phyloP scores from a whole-genome alignment of 805 yeast species.

The Grigorovia transvaalensis region DNA sequence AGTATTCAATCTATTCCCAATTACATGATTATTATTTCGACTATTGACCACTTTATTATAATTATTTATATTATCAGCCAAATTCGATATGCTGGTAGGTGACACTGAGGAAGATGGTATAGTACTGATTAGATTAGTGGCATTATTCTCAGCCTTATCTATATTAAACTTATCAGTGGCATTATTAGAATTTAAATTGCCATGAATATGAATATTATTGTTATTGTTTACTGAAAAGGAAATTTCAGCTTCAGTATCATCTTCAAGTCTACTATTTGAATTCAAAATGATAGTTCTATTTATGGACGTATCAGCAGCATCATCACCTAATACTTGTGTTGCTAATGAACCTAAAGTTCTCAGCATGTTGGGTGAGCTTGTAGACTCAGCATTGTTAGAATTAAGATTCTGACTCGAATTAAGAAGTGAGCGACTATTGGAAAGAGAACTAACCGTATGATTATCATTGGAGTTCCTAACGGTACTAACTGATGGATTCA shows the following conservation, averaged over 20 bases:
- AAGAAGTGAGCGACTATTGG: no score
- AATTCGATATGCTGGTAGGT: not conserved
- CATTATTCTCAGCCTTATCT: not conserved
- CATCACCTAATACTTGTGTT: slow-evolving; percentile 35
- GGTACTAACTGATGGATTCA: no score
- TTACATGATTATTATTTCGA: not conserved
- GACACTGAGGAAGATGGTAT: not conserved
- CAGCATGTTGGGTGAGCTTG: slow-evolving; percentile 22
- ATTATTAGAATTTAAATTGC: not conserved
- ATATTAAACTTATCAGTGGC: not conserved
- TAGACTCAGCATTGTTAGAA: not conserved
- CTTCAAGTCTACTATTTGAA: slow-evolving; percentile 5
- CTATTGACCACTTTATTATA: not conserved
- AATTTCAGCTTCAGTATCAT: slow-evolving; percentile 11
- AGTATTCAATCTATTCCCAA: slow-evolving; percentile 2
- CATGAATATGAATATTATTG: not conserved
- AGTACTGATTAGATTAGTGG: slow-evolving; percentile 6
- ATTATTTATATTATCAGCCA: not conserved
- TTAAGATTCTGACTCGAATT: no score
- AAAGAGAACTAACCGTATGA: no score
- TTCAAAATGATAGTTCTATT: slow-evolving; percentile 6
- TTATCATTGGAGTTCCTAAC: no score
- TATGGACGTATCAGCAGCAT: slow-evolving; percentile 8
- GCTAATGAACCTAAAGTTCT: slow-evolving; percentile 47
- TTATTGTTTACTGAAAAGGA: slow-evolving; percentile 3